Base-by-base conservation (phyloP, 805 yeast species). In the Cyberlindnera japonica region DNA sequence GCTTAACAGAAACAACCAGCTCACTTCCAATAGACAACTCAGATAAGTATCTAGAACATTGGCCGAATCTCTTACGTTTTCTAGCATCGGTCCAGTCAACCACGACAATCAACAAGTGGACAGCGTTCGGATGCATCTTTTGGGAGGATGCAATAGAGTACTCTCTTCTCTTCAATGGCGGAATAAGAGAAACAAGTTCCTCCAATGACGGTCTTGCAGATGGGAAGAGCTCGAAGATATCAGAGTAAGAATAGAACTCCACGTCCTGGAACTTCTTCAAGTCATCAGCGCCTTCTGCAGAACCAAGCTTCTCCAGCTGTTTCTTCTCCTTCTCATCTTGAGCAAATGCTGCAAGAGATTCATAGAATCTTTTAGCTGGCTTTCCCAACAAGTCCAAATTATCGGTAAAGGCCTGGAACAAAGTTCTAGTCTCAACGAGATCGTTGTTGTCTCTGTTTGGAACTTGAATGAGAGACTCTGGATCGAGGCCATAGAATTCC, bases 61-160 rank as follows among this genome's bases (percentile, higher is more conserved):
- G 98, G 30, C 98, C 98, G 61, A 65, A 89, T 67, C 97, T 79
- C 59, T 74, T 76, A 63, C 95, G 78, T 38, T 96, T 96, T 62
- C 75, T 73, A 39, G 81, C 71, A 64, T 91, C 96, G 33, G 78
- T 71, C 98, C 98, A 91, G 64, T 90, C 97, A 41, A 91, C 97
- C 40, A 90, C 97, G 46, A 91, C 98, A 62, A 91, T 81, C 62
- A 91, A 75, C 58, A 91, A 69, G 59, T 91, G 97, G 27, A 91
- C 88, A 27, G 89, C 91, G 61, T 85, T 86, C 40, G 91, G 88
- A 66, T 91, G 97, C 57, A 86, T 71, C 62, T 77, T 86, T 67
- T 91, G 98, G 21, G 97, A 90, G 1, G 97, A 90, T 4, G 98
- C 97, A 64, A 91, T 91, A 12, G 97, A 91, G 64, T 91, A 91